Conservation (phyloP, 139 green algal species). For the Coelastrella sp. region DNA sequence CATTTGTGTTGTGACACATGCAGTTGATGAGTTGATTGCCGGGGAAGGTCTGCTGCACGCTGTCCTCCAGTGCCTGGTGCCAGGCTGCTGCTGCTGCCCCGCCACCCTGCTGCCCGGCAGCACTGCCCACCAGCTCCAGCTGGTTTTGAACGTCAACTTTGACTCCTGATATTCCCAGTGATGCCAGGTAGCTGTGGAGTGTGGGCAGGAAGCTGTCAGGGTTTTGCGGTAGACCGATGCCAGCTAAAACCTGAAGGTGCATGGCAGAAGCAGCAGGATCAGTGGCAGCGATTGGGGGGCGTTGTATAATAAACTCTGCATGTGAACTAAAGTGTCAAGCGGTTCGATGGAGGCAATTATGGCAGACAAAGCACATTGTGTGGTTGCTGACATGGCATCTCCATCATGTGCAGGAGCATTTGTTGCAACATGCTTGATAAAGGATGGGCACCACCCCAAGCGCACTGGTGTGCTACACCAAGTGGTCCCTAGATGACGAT, state of each 20-base stretch:
- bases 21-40: constrained; percentile 89
- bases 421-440: too few relatives aligned
- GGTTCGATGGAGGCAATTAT: not conserved
- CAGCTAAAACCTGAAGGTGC: constrained; percentile 41
- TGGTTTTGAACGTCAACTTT: constrained; percentile 63
- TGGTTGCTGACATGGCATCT: too few relatives aligned
- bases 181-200: constrained; percentile 81
- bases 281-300: not conserved
- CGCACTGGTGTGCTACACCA: too few relatives aligned
- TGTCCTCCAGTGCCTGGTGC: constrained; percentile 67
- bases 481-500: too few relatives aligned
- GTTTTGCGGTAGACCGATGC: constrained; percentile 69
- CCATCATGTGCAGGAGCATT: too few relatives aligned
- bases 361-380: too few relatives aligned
- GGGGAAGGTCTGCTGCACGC: constrained; percentile 74
- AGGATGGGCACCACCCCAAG: too few relatives aligned
- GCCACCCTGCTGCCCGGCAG: not conserved
- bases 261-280: not conserved
- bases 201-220: constrained; percentile 30
- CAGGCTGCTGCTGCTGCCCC: not conserved
- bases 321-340: constrained; percentile 35
- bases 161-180: constrained; percentile 79
- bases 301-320: not conserved
- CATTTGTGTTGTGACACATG: constrained; percentile 92
- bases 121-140: not conserved